These are phyloP conservation scores for Lactuca sativa DNA, from an alignment of 129 eudicot genomes.

Conservation along the genomic window DNA sequence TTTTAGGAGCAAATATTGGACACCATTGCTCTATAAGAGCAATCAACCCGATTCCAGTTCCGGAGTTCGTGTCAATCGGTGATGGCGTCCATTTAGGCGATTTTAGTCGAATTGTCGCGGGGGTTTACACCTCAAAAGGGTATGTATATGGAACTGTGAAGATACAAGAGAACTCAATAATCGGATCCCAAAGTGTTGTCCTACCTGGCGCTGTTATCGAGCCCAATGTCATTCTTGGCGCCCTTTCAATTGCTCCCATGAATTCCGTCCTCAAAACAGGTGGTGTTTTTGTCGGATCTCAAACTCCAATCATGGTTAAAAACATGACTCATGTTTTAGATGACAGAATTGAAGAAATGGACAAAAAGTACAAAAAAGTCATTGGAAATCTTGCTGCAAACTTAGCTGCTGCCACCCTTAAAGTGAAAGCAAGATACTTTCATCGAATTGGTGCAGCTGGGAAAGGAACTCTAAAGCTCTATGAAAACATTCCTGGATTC, in stretches of 20 bases:
- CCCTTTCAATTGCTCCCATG: conserved; percentile 50
- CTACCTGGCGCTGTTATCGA: conserved; percentile 45
- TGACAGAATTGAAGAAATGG: conserved; percentile 47
- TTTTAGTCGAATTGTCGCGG: conserved; percentile 39
- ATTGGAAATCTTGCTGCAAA: conserved; percentile 64
- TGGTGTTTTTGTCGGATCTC: conserved; percentile 51
- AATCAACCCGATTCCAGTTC: conserved; percentile 38
- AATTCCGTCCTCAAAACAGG: conserved; percentile 43
- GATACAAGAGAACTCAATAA: conserved; percentile 40
- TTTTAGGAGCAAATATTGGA: conserved; percentile 43
- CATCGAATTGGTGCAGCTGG: conserved; percentile 64
- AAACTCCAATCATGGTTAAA: conserved; percentile 45
- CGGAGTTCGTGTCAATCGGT: conserved; percentile 32
- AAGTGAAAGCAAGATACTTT: conserved; percentile 50
- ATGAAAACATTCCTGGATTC: conserved; percentile 37
- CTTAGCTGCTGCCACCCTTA: conserved; percentile 50
- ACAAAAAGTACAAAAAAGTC: conserved; percentile 39
- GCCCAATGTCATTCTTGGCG: conserved; percentile 48
- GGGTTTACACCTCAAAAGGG: conserved; percentile 35
- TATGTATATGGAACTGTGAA: conserved; percentile 27
- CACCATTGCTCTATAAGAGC: conserved; percentile 49
- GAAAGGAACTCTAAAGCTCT: conserved; percentile 45
- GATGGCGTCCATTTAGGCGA: conserved; percentile 54
- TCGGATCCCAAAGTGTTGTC: conserved; percentile 42
- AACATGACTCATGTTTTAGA: conserved; percentile 29